Evolutionary conservation across 225 moss, liverwort and hornwort genomes (phyloP).

Genomic region (Climacium dendroides): DNA sequence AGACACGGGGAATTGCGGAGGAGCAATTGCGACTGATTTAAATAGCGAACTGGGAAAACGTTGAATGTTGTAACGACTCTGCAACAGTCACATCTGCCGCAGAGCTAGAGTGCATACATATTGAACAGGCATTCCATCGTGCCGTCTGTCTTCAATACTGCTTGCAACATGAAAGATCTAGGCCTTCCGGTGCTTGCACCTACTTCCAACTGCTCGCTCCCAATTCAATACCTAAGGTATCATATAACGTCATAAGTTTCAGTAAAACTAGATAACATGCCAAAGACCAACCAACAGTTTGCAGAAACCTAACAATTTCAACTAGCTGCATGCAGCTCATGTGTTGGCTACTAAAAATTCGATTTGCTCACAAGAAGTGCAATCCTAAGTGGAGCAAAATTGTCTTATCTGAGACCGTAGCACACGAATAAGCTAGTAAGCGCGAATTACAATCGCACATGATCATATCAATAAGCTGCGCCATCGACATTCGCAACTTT

Average conservation of each 20-base stretch:
- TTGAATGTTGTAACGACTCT: neutral
- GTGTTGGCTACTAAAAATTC: neutral
- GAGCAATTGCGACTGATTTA: constrained; percentile 39
- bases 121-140: neutral
- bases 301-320: neutral
- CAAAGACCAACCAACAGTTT: neutral
- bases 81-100: neutral
- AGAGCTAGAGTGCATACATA: neutral
- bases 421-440: neutral
- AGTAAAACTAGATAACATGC: neutral
- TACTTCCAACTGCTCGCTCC: neutral
- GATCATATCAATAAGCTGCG: neutral
- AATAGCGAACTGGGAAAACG: neutral
- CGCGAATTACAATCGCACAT: neutral
- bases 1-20: constrained; percentile 51
- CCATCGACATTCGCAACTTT: neutral
- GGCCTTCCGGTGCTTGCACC: neutral
- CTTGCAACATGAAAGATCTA: neutral
- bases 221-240: neutral
- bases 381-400: neutral
- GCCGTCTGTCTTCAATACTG: neutral
- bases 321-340: neutral
- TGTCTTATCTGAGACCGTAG: neutral
- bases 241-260: neutral
- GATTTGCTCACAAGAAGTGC: neutral